These are phyloP conservation scores for Coemansia sp. DNA, from an alignment of 192 early-diverging fungal genomes.

Conservation along the genomic window DNA sequence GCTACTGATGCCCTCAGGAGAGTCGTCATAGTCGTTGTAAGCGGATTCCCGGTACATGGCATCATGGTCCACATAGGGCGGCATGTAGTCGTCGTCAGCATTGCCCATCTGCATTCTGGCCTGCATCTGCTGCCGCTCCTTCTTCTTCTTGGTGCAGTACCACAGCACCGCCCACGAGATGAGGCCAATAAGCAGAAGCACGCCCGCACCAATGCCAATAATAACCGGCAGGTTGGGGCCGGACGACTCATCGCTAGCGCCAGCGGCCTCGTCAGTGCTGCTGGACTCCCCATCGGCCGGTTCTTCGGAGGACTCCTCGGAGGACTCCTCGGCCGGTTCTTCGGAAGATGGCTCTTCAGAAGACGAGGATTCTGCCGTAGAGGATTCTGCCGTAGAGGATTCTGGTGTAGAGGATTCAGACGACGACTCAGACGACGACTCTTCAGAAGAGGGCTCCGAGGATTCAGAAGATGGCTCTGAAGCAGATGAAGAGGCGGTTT, in stretches of 20 bases:
- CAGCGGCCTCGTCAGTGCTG: not conserved
- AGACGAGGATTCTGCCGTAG: too few relatives aligned
- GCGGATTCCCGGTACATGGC: not conserved
- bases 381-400: too few relatives aligned
- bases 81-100: not conserved
- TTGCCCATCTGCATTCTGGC: too few relatives aligned
- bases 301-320: constrained; percentile 4
- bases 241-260: not conserved
- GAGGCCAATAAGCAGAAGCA: constrained; percentile 14
- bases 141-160: constrained; percentile 22
- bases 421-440: not conserved
- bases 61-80: not conserved
- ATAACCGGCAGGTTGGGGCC: constrained; percentile 4
- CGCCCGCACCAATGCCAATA: constrained; percentile 11
- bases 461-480: not conserved
- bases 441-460: not conserved
- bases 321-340: not conserved
- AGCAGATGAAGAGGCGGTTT: too few relatives aligned
- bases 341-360: not conserved
- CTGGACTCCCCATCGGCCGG: not conserved
- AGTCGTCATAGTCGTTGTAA: not conserved
- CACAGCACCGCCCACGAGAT: constrained; percentile 29
- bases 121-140: not conserved
- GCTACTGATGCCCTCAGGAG: not conserved
- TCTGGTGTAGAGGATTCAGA: too few relatives aligned